Evolutionary conservation across 805 yeast species (phyloP).

Genomic region (Isabelozyma rhagii): DNA sequence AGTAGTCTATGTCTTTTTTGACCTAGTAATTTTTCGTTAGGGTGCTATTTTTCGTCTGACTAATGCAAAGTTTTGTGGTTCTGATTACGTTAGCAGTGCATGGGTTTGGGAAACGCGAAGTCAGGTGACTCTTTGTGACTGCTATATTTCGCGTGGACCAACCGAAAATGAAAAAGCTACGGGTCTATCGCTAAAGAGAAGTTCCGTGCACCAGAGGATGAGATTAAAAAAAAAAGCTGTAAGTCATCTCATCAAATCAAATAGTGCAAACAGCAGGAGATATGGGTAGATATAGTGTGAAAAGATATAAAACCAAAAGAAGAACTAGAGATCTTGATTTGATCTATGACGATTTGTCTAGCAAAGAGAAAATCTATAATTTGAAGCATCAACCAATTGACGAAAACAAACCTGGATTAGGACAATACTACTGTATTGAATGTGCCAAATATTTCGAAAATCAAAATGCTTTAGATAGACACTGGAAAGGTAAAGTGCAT

Average conservation of each 20-base stretch:
- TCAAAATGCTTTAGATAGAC: slow-evolving; percentile 67
- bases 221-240: background rate
- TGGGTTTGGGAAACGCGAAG: background rate
- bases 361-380: slow-evolving; percentile 57
- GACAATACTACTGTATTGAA: slow-evolving; percentile 90
- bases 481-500: slow-evolving; percentile 74
- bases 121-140: background rate
- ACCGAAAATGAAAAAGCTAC: background rate
- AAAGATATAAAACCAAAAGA: slow-evolving; percentile 86
- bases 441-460: slow-evolving; percentile 91
- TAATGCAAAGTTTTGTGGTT: background rate
- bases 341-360: slow-evolving; percentile 70
- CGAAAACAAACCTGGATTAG: slow-evolving; percentile 90
- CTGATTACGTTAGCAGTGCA: background rate
- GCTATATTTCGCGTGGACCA: background rate
- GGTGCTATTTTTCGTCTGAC: background rate
- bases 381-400: slow-evolving; percentile 82
- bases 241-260: background rate
- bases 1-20: background rate
- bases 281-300: slow-evolving; percentile 88
- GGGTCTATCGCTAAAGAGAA: background rate
- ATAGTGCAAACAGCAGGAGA: background rate
- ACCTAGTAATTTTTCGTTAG: background rate
- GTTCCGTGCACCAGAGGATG: background rate
- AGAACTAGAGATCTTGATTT: slow-evolving; percentile 81